These are phyloP conservation scores for Reticulascus tulasneorum DNA, from an alignment of 2,329 filamentous ascomycete species.

Conservation along the genomic window DNA sequence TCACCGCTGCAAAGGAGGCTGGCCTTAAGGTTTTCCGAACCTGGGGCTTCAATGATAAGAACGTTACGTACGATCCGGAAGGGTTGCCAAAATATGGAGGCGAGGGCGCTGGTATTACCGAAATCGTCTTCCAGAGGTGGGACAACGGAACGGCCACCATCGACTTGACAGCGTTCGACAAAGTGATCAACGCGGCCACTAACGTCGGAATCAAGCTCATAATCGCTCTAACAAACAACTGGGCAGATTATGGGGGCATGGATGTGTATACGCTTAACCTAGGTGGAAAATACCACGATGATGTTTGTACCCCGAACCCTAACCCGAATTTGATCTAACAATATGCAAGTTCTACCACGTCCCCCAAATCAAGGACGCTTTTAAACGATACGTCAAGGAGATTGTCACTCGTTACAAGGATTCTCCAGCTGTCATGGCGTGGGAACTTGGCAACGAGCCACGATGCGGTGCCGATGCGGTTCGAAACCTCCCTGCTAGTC, in stretches of 20 bases:
- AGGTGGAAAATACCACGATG: constrained; percentile 43
- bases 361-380: constrained; percentile 47
- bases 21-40: constrained; percentile 51
- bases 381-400: constrained; percentile 54
- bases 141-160: constrained; percentile 41
- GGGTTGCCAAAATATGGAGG: constrained; percentile 50
- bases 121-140: constrained; percentile 44
- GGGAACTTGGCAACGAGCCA: constrained; percentile 64
- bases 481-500: constrained; percentile 40
- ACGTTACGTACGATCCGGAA: constrained; percentile 38
- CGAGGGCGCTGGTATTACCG: constrained; percentile 40
- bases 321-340: too few relatives aligned
- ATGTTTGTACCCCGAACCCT: constrained; percentile 23
- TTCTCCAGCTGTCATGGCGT: constrained; percentile 59
- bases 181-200: constrained; percentile 43
- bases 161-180: constrained; percentile 40
- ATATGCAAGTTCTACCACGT: constrained; percentile 40
- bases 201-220: constrained; percentile 46
- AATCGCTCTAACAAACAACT: constrained; percentile 49
- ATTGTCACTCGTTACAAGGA: constrained; percentile 57
- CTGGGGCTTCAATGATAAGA: constrained; percentile 57
- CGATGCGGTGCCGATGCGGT: constrained; percentile 42
- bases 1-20: constrained; percentile 41
- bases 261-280: constrained; percentile 49
- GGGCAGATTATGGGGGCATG: constrained; percentile 53